These are phyloP conservation scores for Xylariomycetidae sp. DNA, from an alignment of 2,329 filamentous ascomycete species.

Conservation along the genomic window DNA sequence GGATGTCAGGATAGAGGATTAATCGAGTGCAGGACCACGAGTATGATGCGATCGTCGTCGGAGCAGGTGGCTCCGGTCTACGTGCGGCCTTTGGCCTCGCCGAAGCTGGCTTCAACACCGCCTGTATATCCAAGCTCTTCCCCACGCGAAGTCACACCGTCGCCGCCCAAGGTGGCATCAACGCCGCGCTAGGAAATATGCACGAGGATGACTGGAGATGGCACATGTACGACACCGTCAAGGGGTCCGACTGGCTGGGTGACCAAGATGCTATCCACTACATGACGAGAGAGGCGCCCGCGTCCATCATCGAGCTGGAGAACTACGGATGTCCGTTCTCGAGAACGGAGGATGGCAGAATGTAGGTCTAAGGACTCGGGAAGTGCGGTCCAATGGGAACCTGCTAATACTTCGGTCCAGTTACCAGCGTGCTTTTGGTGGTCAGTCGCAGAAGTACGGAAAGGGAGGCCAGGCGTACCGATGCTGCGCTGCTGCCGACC, in stretches of 20 bases:
- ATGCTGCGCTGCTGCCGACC: constrained; percentile 91
- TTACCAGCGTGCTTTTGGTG: constrained; percentile 98
- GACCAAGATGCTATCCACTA: constrained; percentile 98
- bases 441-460: constrained; percentile 89
- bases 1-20: constrained; percentile 7
- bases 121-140: constrained; percentile 83
- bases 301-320: constrained; percentile 89
- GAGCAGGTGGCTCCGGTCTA: constrained; percentile 74
- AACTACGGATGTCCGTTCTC: constrained; percentile 97
- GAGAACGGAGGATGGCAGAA: constrained; percentile 91
- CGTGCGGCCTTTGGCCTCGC: constrained; percentile 80
- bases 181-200: constrained; percentile 89
- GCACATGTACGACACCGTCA: constrained; percentile 99
- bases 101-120: constrained; percentile 84
- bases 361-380: constrained; percentile 50
- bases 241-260: constrained; percentile 95
- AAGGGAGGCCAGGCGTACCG: constrained; percentile 98
- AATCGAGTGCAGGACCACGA: constrained; percentile 69
- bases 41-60: constrained; percentile 95
- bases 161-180: constrained; percentile 77
- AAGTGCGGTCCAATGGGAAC: neutral
- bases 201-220: constrained; percentile 98
- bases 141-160: constrained; percentile 82
- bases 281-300: constrained; percentile 92
- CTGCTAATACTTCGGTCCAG: constrained; percentile 34